Conservation (phyloP, 164 flowering plant genomes). For the Nelumbo lutea region DNA sequence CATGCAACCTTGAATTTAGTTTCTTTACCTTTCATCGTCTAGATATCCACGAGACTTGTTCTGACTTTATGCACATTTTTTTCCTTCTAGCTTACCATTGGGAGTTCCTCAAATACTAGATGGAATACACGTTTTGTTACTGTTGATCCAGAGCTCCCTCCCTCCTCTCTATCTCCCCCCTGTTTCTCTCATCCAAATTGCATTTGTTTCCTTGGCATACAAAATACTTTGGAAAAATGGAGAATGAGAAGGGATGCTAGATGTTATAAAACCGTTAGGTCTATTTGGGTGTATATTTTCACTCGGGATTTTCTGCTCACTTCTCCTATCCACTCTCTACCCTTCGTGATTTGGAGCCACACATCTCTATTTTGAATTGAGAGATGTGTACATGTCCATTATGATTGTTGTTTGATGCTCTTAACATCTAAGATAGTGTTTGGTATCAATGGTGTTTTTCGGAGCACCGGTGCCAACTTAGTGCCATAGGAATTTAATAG, state of each 20-base stretch:
- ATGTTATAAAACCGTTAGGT: slow-evolving; percentile 22
- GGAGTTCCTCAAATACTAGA: slow-evolving; percentile 17
- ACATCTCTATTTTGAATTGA: no score
- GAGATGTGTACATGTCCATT: slow-evolving; percentile 13
- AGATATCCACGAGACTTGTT: slow-evolving; percentile 13
- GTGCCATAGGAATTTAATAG: no score
- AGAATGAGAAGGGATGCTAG: slow-evolving; percentile 17
- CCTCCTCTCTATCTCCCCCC: no score
- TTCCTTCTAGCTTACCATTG: slow-evolving; percentile 20
- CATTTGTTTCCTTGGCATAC: neutral
- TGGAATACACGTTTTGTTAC: slow-evolving; percentile 11
- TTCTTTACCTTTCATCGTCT: no score
- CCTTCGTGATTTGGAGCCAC: no score
- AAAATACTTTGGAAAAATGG: slow-evolving; percentile 14
- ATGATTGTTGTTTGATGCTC: slow-evolving; percentile 16
- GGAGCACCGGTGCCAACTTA: no score
- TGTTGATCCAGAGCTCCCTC: no score
- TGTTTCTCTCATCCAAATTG: no score
- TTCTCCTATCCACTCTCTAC: no score
- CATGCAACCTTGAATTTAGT: no score
- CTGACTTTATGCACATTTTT: slow-evolving; percentile 23
- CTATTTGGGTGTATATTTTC: slow-evolving; percentile 25
- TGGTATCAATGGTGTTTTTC: slow-evolving; percentile 4
- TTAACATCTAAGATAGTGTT: slow-evolving; percentile 14
- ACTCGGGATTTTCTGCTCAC: slow-evolving; percentile 26